These are phyloP conservation scores for Dalbergia cultrata DNA, from an alignment of 306 rosid species.

Conservation along the genomic window DNA sequence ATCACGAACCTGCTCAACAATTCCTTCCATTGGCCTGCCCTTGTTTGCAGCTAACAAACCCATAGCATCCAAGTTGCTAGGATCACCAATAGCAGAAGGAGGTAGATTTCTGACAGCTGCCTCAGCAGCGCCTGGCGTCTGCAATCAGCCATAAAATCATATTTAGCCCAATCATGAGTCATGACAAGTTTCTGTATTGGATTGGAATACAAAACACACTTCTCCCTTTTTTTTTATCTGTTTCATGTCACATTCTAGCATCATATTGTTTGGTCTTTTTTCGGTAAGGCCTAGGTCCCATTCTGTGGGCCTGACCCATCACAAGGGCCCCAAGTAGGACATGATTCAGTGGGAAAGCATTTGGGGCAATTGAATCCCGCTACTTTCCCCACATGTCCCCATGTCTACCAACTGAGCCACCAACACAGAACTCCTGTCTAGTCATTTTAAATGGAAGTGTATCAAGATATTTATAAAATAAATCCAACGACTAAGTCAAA, in stretches of 20 bases:
- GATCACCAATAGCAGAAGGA: constrained; percentile 88
- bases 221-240: not conserved
- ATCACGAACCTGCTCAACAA: constrained; percentile 97
- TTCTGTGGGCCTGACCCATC: not conserved
- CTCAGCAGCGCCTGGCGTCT: constrained; percentile 88
- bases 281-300: not conserved
- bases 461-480: constrained; percentile 25
- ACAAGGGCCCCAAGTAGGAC: too few relatives aligned
- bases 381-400: not conserved
- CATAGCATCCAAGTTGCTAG: constrained; percentile 87
- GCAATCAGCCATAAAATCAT: constrained; percentile 49
- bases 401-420: not conserved
- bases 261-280: not conserved
- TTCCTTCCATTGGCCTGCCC: constrained; percentile 82
- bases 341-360: not conserved
- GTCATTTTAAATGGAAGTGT: constrained; percentile 9
- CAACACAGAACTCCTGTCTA: not conserved
- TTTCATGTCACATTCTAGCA: constrained; percentile 28
- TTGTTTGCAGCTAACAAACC: constrained; percentile 80
- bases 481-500: constrained; percentile 1
- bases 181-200: constrained; percentile 16
- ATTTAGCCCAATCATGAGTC: constrained; percentile 6
- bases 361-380: not conserved
- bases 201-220: not conserved
- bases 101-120: constrained; percentile 80